Evolutionary conservation across 2,329 filamentous ascomycete species (phyloP).

Genomic region (Onygenales sp.): DNA sequence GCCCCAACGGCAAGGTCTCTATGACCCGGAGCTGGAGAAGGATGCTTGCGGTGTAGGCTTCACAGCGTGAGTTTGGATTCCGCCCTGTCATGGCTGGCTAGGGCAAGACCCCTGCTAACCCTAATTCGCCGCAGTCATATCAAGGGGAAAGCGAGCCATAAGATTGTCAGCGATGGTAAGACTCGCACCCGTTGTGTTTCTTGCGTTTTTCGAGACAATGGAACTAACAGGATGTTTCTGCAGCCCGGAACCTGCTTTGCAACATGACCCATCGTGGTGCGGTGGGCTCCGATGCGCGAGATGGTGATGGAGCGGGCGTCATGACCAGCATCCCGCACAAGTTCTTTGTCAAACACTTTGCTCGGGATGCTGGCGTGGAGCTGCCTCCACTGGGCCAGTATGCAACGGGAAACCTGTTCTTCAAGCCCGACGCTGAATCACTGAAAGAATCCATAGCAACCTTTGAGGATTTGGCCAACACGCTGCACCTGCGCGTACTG

Average conservation of each 20-base stretch:
- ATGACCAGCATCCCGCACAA: conserved; percentile 99
- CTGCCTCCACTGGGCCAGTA: conserved; percentile 87
- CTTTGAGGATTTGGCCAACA: conserved; percentile 89
- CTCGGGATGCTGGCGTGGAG: conserved; percentile 77
- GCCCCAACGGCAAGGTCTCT: conserved; percentile 96
- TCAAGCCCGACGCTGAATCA: conserved; percentile 89
- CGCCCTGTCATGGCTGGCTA: neutral
- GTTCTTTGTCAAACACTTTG: conserved; percentile 98
- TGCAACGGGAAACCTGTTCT: conserved; percentile 94
- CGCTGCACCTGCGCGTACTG: conserved; percentile 77
- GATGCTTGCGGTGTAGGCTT: conserved; percentile 99
- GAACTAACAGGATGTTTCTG: conserved; percentile 22
- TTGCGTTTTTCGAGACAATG: neutral
- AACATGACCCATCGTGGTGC: conserved; percentile 99
- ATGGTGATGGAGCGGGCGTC: conserved; percentile 96
- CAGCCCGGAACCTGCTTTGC: conserved; percentile 87
- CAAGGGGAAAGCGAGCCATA: conserved; percentile 94
- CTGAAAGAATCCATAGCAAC: conserved; percentile 82
- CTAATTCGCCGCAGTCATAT: conserved; percentile 60
- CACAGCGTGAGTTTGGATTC: conserved; percentile 61
- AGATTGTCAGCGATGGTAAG: conserved; percentile 96
- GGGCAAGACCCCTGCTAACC: too few relatives aligned
- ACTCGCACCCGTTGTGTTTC: neutral
- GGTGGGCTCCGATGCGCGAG: conserved; percentile 92
- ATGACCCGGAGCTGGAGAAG: conserved; percentile 92